These are phyloP conservation scores for Chrysoporthe austroafricana DNA, from an alignment of 2,329 filamentous ascomycete species.

Conservation along the genomic window DNA sequence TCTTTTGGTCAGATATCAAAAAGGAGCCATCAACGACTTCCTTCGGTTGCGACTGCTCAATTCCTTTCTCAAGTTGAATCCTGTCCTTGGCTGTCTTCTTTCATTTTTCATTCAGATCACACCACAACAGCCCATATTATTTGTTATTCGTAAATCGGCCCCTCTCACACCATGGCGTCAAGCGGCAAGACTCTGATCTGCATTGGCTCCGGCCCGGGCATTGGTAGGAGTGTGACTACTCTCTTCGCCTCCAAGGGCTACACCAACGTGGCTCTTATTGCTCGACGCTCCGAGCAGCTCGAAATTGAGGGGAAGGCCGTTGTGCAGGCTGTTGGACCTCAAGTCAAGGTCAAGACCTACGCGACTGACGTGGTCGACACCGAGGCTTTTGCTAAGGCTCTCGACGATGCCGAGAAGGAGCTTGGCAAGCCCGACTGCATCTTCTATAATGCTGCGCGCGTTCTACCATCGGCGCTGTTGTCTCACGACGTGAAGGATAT, in stretches of 20 bases:
- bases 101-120: no score
- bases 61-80: no score
- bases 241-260: conserved; percentile 49
- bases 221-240: conserved; percentile 46
- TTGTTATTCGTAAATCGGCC: no score
- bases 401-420: conserved; percentile 46
- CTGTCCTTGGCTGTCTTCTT: no score
- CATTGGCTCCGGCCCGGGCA: conserved; percentile 53
- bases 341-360: conserved; percentile 46
- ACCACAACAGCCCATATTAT: no score
- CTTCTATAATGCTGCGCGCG: conserved; percentile 57
- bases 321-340: conserved; percentile 35
- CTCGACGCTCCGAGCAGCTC: conserved; percentile 47
- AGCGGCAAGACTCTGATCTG: conserved; percentile 38
- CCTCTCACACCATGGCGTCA: no score
- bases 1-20: no score
- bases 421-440: conserved; percentile 51
- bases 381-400: conserved; percentile 40
- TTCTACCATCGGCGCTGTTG: conserved; percentile 47
- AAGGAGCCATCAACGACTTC: no score
- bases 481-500: conserved; percentile 48
- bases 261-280: conserved; percentile 51
- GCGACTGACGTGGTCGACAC: conserved; percentile 49
- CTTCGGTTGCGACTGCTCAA: no score
- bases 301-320: conserved; percentile 45